Evolutionary conservation across 2,329 filamentous ascomycete genomes (phyloP).

Genomic region (Orbilia blumenaviensis): DNA sequence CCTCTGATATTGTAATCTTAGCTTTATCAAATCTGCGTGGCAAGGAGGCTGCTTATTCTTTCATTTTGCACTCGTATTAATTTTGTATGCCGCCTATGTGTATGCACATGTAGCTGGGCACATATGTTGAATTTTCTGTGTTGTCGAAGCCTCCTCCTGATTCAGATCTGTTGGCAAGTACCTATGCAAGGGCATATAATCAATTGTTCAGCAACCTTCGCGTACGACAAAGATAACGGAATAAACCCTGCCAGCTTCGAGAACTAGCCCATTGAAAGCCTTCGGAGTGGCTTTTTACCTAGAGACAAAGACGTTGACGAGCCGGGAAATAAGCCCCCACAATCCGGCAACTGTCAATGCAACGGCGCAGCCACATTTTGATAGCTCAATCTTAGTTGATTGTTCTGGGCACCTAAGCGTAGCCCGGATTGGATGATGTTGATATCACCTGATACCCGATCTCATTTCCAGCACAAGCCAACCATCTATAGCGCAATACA

Average conservation of each 20-base stretch:
- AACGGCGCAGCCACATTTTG: neutral
- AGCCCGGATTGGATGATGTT: slow-evolving; percentile 6
- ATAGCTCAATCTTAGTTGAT: neutral
- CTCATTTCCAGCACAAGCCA: neutral
- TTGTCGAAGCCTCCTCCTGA: slow-evolving; percentile 47
- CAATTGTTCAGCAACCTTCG: neutral
- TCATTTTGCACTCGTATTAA: slow-evolving; percentile 41
- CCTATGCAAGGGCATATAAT: neutral
- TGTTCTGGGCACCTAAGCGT: neutral
- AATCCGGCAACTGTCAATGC: neutral
- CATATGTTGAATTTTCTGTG: slow-evolving; percentile 51
- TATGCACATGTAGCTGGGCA: neutral
- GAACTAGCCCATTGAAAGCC: slow-evolving; percentile 1
- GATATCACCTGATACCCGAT: slow-evolving; percentile 12
- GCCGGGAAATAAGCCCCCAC: slow-evolving; percentile 5
- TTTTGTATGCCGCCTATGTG: neutral
- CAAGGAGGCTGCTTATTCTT: slow-evolving; percentile 45
- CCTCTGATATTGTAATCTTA: neutral
- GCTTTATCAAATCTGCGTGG: slow-evolving; percentile 13
- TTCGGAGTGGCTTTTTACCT: slow-evolving; percentile 6
- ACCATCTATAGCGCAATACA: slow-evolving; percentile 5
- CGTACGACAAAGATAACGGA: neutral
- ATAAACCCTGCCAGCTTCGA: neutral
- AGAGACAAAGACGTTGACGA: slow-evolving; percentile 29
- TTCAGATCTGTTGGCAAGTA: slow-evolving; percentile 50